Percentiles rank a stretch among this genome's conserved stretches.
phyloP scores from a whole-genome alignment of 2,329 filamentous ascomycete species.

The Ophiostoma novo-ulmi region DNA sequence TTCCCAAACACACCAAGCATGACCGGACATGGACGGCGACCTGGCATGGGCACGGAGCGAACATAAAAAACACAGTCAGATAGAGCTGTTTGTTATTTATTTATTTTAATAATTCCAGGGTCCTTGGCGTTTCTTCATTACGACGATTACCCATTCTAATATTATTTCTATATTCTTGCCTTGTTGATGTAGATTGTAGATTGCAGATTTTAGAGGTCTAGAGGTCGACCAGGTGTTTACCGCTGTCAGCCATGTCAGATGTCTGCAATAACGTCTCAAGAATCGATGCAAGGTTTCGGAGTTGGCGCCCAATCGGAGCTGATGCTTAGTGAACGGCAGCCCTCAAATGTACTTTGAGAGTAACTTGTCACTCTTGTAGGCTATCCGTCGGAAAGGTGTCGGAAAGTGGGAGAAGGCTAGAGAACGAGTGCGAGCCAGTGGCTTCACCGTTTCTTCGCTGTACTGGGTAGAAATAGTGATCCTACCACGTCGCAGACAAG shows the following conservation, averaged over 20 bases:
- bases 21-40: neutral
- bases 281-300: neutral
- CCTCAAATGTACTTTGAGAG: neutral
- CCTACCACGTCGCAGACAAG: neutral
- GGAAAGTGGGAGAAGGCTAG: neutral
- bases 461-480: neutral
- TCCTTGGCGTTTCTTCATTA: slow-evolving; percentile 6
- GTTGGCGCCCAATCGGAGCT: neutral
- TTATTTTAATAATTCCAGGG: slow-evolving; percentile 9
- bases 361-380: neutral
- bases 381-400: neutral
- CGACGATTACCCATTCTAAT: slow-evolving; percentile 3
- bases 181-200: neutral
- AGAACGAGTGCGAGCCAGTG: neutral
- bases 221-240: too few relatives aligned
- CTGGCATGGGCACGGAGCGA: slow-evolving; percentile 6
- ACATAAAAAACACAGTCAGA: neutral
- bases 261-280: neutral
- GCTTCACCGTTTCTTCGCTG: neutral
- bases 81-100: slow-evolving; percentile 14
- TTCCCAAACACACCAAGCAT: too few relatives aligned
- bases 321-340: neutral
- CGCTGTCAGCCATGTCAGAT: too few relatives aligned
- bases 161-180: neutral
- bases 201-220: too few relatives aligned